Evolutionary conservation across 1,284 basidiomycete species (phyloP).

Genomic region (Leccinum subrobustum): DNA sequence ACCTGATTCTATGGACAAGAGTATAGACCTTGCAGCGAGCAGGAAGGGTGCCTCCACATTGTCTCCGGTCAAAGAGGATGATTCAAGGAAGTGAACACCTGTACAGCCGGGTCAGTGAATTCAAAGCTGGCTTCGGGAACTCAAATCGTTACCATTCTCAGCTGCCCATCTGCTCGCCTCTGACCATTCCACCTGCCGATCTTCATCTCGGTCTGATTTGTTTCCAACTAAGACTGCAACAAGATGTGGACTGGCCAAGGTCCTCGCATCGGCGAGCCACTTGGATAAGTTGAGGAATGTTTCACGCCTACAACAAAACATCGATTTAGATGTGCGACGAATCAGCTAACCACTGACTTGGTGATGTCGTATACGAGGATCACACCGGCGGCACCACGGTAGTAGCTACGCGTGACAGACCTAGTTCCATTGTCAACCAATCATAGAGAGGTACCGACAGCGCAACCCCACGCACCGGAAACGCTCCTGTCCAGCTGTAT

Average conservation of each 20-base stretch:
- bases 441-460: conserved; percentile 4
- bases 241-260: conserved; percentile 85
- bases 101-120: conserved; percentile 7
- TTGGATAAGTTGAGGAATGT: conserved; percentile 80
- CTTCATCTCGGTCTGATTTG: conserved; percentile 92
- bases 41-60: conserved; percentile 95
- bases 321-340: conserved; percentile 16
- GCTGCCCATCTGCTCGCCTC: conserved; percentile 95
- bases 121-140: neutral
- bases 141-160: conserved; percentile 68
- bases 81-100: conserved; percentile 93
- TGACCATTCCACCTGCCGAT: conserved; percentile 90
- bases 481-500: conserved; percentile 95
- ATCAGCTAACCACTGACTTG: conserved; percentile 51
- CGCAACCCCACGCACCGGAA: conserved; percentile 61
- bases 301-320: conserved; percentile 53
- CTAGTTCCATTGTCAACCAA: conserved; percentile 39
- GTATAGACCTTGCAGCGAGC: conserved; percentile 85
- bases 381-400: conserved; percentile 92
- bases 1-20: conserved; percentile 93
- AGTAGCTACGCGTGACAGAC: conserved; percentile 97
- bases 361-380: conserved; percentile 97
- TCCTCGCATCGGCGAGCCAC: conserved; percentile 91
- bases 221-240: conserved; percentile 94
- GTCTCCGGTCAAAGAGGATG: conserved; percentile 89